These are phyloP conservation scores for Pilatotrama ljubarskyi DNA, from an alignment of 768 basidiomycete genomes.

Conservation along the genomic window DNA sequence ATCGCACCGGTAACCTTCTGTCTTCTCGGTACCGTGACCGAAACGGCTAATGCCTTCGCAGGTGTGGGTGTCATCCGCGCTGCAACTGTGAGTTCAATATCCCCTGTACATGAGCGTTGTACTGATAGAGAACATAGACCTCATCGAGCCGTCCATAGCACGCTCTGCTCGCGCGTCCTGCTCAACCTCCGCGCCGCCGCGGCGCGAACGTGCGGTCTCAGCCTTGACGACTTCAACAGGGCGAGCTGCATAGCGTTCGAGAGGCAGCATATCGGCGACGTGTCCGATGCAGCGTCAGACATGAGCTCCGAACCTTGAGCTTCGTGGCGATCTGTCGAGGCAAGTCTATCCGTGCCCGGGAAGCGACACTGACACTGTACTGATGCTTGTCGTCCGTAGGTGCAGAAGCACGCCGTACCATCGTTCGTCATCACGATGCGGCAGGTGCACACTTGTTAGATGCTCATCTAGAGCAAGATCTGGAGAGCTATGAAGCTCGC, in stretches of 20 bases:
- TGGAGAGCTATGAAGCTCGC: too few species aligned
- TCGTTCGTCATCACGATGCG: too few species aligned
- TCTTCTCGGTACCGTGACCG: background rate
- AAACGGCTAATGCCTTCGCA: background rate
- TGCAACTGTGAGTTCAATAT: conserved; percentile 6
- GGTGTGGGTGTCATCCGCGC: background rate
- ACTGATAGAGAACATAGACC: too few species aligned
- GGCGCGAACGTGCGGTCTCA: background rate
- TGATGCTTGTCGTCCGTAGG: too few species aligned
- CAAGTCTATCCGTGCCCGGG: too few species aligned
- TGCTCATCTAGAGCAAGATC: too few species aligned
- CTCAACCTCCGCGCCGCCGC: conserved; percentile 14
- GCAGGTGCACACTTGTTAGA: too few species aligned
- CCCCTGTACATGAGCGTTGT: background rate
- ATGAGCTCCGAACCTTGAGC: too few species aligned
- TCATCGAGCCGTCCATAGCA: conserved; percentile 11
- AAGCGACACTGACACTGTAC: too few species aligned
- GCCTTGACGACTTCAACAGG: background rate
- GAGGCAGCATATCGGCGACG: background rate
- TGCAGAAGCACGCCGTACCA: too few species aligned
- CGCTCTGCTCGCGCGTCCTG: conserved; percentile 15
- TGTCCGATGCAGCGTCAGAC: background rate
- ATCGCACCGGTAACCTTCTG: background rate
- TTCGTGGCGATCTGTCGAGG: too few species aligned
- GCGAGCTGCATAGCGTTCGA: background rate